These are phyloP conservation scores for Cadophora malorum DNA, from an alignment of 2,329 filamentous ascomycete species.

Conservation along the genomic window DNA sequence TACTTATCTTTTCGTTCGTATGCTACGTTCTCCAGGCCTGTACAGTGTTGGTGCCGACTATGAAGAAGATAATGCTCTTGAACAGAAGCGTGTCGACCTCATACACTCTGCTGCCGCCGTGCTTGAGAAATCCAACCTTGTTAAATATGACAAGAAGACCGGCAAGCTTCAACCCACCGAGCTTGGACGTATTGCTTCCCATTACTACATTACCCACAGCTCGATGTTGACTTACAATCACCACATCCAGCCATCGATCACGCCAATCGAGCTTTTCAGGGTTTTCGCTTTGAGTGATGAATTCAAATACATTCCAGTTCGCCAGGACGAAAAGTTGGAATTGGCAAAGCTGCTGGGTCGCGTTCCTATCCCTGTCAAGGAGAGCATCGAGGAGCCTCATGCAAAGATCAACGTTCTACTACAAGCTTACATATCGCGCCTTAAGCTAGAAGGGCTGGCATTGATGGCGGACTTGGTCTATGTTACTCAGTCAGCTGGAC, in stretches of 20 bases:
- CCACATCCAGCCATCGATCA: constrained; percentile 91
- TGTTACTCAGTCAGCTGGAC: constrained; percentile 95
- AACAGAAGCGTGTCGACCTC: constrained; percentile 97
- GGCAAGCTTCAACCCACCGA: constrained; percentile 91
- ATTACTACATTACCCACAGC: constrained; percentile 96
- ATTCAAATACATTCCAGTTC: constrained; percentile 98
- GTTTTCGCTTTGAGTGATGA: constrained; percentile 96
- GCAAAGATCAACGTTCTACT: constrained; percentile 98
- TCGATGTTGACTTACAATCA: constrained; percentile 98
- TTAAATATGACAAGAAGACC: constrained; percentile 95
- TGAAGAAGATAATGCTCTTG: constrained; percentile 86
- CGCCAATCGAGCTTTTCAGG: constrained; percentile 93
- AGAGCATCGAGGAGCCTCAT: constrained; percentile 94
- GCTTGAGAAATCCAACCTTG: constrained; percentile 83
- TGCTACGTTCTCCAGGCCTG: constrained; percentile 92
- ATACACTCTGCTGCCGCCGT: constrained; percentile 91
- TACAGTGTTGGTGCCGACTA: constrained; percentile 98
- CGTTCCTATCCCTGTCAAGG: constrained; percentile 96
- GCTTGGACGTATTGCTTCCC: constrained; percentile 91
- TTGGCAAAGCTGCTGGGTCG: constrained; percentile 87
- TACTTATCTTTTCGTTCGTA: constrained; percentile 96
- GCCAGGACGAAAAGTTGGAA: constrained; percentile 97
- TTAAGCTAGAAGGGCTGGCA: constrained; percentile 91
- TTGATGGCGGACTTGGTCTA: constrained; percentile 99
- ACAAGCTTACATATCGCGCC: constrained; percentile 93